Conservation (phyloP, 2,329 filamentous ascomycete genomes). For the Lasiodiplodia hormozganensis region DNA sequence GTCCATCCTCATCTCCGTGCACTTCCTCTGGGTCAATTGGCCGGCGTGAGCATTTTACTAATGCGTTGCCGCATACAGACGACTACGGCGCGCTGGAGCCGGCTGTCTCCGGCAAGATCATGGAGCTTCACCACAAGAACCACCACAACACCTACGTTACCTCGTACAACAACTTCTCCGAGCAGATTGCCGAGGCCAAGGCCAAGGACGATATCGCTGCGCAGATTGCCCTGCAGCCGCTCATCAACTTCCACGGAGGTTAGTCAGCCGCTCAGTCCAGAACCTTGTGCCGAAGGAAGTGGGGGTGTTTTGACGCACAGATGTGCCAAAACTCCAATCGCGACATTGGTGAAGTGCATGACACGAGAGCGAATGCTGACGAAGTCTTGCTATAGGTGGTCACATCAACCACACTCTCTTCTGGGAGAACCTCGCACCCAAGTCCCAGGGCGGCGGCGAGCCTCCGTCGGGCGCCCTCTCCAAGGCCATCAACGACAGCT, state of each 20-base stretch:
- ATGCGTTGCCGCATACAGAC: slow-evolving; percentile 61
- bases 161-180: slow-evolving; percentile 80
- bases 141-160: slow-evolving; percentile 95
- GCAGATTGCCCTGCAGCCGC: slow-evolving; percentile 62
- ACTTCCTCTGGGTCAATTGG: not conserved
- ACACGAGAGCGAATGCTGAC: slow-evolving; percentile 8
- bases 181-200: slow-evolving; percentile 70
- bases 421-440: slow-evolving; percentile 74
- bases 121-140: slow-evolving; percentile 94
- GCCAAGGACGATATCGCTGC: slow-evolving; percentile 60
- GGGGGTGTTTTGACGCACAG: slow-evolving; percentile 11
- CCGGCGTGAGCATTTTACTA: not conserved
- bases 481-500: slow-evolving; percentile 65
- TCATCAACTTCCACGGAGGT: slow-evolving; percentile 72
- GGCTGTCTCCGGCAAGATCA: slow-evolving; percentile 85
- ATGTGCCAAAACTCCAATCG: slow-evolving; percentile 6
- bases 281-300: not conserved
- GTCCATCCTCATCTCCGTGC: slow-evolving; percentile 35
- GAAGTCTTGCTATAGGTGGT: slow-evolving; percentile 51
- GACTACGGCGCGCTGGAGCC: slow-evolving; percentile 96
- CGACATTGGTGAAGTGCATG: not conserved
- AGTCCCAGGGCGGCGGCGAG: slow-evolving; percentile 70
- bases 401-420: slow-evolving; percentile 73
- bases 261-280: slow-evolving; percentile 26
- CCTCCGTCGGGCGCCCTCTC: slow-evolving; percentile 65